Percentiles rank a stretch among this genome's conserved stretches.
Evolutionary conservation across 768 basidiomycete genomes (phyloP).

Genomic region (Termitomyces sp.): DNA sequence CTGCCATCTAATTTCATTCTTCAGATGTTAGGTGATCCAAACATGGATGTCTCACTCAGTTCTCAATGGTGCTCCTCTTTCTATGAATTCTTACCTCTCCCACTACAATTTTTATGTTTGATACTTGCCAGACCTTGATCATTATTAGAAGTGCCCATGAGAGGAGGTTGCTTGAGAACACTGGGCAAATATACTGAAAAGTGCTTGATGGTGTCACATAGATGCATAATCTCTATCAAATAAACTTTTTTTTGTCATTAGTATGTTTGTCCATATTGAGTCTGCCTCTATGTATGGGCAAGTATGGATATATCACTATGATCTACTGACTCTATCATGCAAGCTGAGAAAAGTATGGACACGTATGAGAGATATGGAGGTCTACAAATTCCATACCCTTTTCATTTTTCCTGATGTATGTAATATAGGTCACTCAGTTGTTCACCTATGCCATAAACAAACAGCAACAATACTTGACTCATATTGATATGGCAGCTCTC

Average conservation of each 20-base stretch:
- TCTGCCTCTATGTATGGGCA: too few relatives aligned
- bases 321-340: too few relatives aligned
- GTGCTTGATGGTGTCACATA: not conserved
- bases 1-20: conserved; percentile 26
- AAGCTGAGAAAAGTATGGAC: too few relatives aligned
- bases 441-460: conserved; percentile 73
- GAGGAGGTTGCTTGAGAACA: not conserved
- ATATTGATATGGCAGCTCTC: too few relatives aligned
- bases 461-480: conserved; percentile 59
- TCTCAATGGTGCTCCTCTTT: conserved; percentile 17
- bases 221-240: not conserved
- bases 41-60: conserved; percentile 15
- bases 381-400: too few relatives aligned
- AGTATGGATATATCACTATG: too few relatives aligned
- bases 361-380: too few relatives aligned
- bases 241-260: too few relatives aligned
- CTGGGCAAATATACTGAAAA: not conserved
- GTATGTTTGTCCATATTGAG: too few relatives aligned
- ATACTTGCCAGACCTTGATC: conserved; percentile 6
- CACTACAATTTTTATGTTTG: conserved; percentile 22
- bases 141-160: not conserved
- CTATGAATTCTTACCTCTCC: conserved; percentile 27
- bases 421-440: not conserved
- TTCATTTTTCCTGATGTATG: not conserved
- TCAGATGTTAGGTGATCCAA: conserved; percentile 7